phyloP scores from a whole-genome alignment of 352 stramenopile species.

The Phytophthora uliginosa region DNA sequence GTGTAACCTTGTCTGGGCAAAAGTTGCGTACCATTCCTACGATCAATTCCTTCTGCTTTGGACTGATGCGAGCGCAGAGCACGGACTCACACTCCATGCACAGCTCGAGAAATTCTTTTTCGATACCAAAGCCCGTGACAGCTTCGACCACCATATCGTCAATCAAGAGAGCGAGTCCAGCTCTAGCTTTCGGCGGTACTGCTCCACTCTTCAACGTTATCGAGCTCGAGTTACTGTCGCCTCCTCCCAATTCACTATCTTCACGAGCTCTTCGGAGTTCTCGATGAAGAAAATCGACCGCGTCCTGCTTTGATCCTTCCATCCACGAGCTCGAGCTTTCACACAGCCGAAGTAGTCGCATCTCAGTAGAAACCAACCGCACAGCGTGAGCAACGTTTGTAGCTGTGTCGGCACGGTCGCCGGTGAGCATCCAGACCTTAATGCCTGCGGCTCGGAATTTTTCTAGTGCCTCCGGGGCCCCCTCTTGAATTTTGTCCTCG shows the following conservation, averaged over 20 bases:
- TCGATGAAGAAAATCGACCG: conserved; percentile 35
- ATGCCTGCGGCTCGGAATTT: conserved; percentile 72
- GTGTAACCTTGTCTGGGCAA: conserved; percentile 64
- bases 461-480: conserved; percentile 59
- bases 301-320: conserved; percentile 33
- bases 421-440: conserved; percentile 85
- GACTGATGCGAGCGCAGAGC: conserved; percentile 96
- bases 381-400: conserved; percentile 72
- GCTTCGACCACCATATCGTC: conserved; percentile 62
- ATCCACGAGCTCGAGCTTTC: conserved; percentile 30
- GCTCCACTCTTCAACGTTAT: conserved; percentile 2
- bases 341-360: conserved; percentile 59
- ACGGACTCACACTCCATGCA: conserved; percentile 93
- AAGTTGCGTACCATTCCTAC: conserved; percentile 91
- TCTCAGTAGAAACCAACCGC: conserved; percentile 61
- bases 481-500: conserved; percentile 79
- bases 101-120: conserved; percentile 56
- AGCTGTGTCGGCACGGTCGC: conserved; percentile 70
- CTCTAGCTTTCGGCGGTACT: background rate
- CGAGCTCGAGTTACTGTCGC: conserved; percentile 9
- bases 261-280: conserved; percentile 33
- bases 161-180: conserved; percentile 53
- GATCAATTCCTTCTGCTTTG: conserved; percentile 98
- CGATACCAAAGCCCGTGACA: conserved; percentile 43
- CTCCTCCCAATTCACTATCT: conserved; percentile 5